Evolutionary conservation across 495 filamentous ascomycete genomes (phyloP).

Genomic region (Parachaetomium inaequale): DNA sequence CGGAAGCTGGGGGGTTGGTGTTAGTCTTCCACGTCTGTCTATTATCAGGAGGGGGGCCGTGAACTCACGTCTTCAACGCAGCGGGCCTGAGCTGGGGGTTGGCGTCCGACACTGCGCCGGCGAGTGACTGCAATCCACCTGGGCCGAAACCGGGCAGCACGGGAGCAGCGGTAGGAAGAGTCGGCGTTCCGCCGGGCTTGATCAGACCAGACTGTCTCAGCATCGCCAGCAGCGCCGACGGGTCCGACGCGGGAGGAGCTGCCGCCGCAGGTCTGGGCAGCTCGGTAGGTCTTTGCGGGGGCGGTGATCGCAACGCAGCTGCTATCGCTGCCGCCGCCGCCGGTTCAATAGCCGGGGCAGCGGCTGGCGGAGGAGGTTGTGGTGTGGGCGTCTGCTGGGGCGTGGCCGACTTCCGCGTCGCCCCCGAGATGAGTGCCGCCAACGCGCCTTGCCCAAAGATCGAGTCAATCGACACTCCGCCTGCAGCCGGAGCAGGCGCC

Average conservation of each 20-base stretch:
- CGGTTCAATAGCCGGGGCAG: conserved; percentile 4
- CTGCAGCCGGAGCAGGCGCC: conserved; percentile 31
- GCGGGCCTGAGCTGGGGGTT: conserved; percentile 18
- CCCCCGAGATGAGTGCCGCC: conserved; percentile 41
- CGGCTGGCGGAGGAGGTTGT: conserved; percentile 30
- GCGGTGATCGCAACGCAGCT: conserved; percentile 23
- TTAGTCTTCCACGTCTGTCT: background rate
- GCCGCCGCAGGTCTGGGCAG: conserved; percentile 13
- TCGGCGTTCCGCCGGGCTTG: conserved; percentile 33
- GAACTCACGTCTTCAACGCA: conserved; percentile 33
- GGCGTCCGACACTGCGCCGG: conserved; percentile 4
- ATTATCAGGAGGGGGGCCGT: conserved; percentile 17
- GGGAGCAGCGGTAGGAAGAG: conserved; percentile 36
- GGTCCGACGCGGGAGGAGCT: conserved; percentile 27
- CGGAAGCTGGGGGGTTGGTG: conserved; percentile 55
- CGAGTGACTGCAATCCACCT: conserved; percentile 3
- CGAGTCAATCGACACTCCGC: conserved; percentile 44
- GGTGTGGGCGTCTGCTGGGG: conserved; percentile 40
- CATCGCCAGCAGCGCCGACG: conserved; percentile 47
- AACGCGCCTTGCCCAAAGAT: conserved; percentile 53
- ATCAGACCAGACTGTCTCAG: conserved; percentile 50
- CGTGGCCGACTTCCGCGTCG: conserved; percentile 43
- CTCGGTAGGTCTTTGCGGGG: conserved; percentile 16
- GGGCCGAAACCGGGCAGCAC: background rate
- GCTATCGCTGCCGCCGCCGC: conserved; percentile 23